Conservation (phyloP, 2,329 filamentous ascomycete genomes). For the Fusarium mexicanum region DNA sequence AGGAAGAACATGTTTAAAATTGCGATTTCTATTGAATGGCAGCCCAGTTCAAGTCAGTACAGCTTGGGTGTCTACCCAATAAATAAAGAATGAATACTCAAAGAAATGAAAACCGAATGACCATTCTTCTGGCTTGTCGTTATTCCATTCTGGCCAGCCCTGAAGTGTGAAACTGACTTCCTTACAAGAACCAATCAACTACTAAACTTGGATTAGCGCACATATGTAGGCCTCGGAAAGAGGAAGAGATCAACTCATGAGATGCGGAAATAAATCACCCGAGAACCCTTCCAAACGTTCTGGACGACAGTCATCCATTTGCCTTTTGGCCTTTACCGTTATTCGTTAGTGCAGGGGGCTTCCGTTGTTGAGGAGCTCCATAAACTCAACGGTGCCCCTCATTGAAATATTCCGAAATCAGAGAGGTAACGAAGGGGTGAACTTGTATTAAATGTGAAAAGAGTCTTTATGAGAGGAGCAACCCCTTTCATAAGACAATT, state of each 20-base stretch:
- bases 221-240: not conserved
- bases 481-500: too few species aligned
- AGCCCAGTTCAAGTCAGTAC: not conserved
- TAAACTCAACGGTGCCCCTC: slow-evolving; percentile 8
- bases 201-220: not conserved
- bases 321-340: not conserved
- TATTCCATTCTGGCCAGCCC: not conserved
- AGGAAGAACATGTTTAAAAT: not conserved
- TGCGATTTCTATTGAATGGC: not conserved
- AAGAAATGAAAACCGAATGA: not conserved
- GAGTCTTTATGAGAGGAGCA: not conserved
- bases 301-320: not conserved
- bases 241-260: not conserved
- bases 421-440: not conserved
- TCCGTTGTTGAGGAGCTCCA: slow-evolving; percentile 7
- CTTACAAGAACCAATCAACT: not conserved
- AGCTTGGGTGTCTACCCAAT: not conserved
- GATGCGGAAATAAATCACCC: not conserved
- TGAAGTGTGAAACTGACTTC: not conserved
- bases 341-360: slow-evolving; percentile 4
- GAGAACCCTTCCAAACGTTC: not conserved
- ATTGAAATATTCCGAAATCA: not conserved
- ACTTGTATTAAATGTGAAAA: not conserved
- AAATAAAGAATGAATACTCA: too few species aligned
- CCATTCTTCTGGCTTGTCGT: not conserved